These are phyloP conservation scores for Aspergillus luchuensis DNA, from an alignment of 2,329 filamentous ascomycete genomes.

Conservation along the genomic window DNA sequence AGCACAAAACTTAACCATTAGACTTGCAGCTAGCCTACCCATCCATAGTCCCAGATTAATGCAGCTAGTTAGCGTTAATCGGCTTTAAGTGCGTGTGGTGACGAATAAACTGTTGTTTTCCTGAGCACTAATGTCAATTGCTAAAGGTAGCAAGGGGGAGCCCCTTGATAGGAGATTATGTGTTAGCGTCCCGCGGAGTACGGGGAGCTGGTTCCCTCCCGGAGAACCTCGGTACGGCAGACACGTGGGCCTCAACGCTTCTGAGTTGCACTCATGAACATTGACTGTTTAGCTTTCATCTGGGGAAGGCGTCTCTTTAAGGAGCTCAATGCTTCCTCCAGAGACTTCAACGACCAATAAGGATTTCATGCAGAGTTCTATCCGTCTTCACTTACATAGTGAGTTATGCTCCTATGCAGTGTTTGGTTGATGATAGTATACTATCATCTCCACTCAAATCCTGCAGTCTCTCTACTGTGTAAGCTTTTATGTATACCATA, in stretches of 20 bases:
- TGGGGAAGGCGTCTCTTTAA: no score
- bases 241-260: not conserved
- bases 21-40: slow-evolving; percentile 26
- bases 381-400: no score
- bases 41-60: slow-evolving; percentile 30
- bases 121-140: not conserved
- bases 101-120: not conserved
- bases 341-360: no score
- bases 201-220: not conserved
- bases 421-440: no score
- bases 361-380: no score
- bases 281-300: no score
- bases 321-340: no score
- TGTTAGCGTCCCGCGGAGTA: not conserved
- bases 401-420: no score
- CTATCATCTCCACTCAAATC: no score
- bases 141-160: not conserved
- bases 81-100: not conserved
- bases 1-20: slow-evolving; percentile 12
- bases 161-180: not conserved
- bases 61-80: not conserved
- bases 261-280: not conserved
- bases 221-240: not conserved
- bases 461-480: no score
- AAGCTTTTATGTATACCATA: no score